A percentile compares a stretch with the other conserved stretches of the same genome.
Conservation (phyloP, 495 filamentous ascomycete species). For the Xylaria scruposa region DNA sequence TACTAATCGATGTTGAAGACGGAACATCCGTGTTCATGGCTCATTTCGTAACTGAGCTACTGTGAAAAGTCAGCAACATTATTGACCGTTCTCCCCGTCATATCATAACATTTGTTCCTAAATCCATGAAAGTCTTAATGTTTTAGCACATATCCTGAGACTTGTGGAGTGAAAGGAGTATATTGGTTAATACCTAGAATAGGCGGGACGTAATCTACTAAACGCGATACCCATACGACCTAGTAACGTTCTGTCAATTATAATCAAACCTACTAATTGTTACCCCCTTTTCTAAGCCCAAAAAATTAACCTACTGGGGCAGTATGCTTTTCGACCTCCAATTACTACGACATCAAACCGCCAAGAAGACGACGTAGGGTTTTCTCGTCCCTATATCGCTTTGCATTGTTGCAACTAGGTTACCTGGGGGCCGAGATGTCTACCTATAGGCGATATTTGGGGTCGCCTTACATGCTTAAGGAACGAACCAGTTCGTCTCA, state of each 20-base stretch:
- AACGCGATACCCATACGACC: background rate
- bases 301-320: background rate
- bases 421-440: background rate
- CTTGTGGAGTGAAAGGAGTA: background rate
- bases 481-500: background rate
- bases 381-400: background rate
- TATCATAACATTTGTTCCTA: background rate
- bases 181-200: background rate
- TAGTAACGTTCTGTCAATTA: background rate
- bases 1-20: background rate
- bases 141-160: background rate
- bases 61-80: background rate
- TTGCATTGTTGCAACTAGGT: background rate
- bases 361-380: background rate
- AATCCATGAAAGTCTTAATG: background rate
- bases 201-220: background rate
- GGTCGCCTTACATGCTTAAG: background rate
- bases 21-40: background rate
- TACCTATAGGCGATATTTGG: background rate
- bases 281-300: background rate
- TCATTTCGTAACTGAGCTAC: background rate
- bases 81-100: background rate
- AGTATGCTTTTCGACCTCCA: background rate
- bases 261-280: background rate
- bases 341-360: conserved; percentile 8